Evolutionary conservation across 441 rosid species (phyloP), one percentile per base, ranked within the genome.

Genomic region (Manihot esculenta): DNA sequence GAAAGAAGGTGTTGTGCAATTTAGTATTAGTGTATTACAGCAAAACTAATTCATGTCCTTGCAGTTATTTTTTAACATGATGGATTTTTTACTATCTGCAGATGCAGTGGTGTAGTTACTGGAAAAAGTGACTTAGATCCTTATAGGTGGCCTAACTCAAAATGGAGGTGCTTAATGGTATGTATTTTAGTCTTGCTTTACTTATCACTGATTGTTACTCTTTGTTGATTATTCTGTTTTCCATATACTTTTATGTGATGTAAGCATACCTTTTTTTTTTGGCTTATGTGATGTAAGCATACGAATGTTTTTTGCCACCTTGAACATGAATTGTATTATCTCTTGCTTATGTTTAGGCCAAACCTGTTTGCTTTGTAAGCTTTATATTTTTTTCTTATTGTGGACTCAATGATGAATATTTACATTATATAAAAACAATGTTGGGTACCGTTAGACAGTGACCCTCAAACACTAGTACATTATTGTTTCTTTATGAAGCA

Each of bases 141-240:
- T 4, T 84, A 85, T 76, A 81, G 89, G 74, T 94, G 99, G 99
- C 90, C 95, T 42, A 88, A 88, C 79, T 94, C 99, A 23, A 92
- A 90, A 82, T 94, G 99, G 99, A 87, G 95, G 78, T 92, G 94
- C 88, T 77, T 94, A 71, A 79, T 80, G 94, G 99, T 94, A 66
- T 64, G 85, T 23, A 53, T 69, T 48, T 15, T 55, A 54, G 12
- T 15, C 72, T 51, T 47, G 8, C 20, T 60, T 13, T 38, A n/a
- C 30, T 10, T 42, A 23, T 38, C 24, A 64, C 20, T 51, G 51
- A 20, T 9, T 33, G 12, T 47, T 65, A 54, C n/a, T 66, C 10
- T 38, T 15, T 71, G n/a, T n/a, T 18, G 44, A 42, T 38, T 30
- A 44, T 66, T 64, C 55, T 45, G 63, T 26, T 53, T 45, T 45